A percentile compares a stretch with the other conserved stretches of the same genome.
Conservation (phyloP, 163 green algal genomes). For the Chlorella variabilis region DNA sequence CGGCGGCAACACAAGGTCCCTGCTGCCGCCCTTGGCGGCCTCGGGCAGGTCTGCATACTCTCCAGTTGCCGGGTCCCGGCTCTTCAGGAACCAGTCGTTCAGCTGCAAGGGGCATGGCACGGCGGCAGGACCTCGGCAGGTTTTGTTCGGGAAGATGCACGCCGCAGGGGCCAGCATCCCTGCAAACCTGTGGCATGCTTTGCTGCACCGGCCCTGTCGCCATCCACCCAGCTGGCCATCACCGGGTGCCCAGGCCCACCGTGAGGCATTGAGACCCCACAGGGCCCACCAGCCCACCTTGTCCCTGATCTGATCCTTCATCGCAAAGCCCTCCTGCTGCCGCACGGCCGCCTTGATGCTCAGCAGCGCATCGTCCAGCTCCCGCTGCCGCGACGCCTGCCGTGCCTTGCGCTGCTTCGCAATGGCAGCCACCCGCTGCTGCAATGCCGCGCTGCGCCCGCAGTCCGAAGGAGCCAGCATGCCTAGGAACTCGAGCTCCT, state of each 20-base stretch:
- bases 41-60: conserved; percentile 87
- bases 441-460: neutral
- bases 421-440: neutral
- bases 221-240: too few species aligned
- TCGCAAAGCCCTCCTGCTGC: conserved; percentile 87
- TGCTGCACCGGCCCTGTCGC: too few species aligned
- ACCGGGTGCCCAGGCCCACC: too few species aligned
- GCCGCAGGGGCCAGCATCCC: too few species aligned
- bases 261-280: too few species aligned
- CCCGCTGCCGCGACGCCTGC: conserved; percentile 65
- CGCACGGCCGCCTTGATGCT: conserved; percentile 75
- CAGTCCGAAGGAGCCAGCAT: conserved; percentile 74
- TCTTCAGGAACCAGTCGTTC: conserved; percentile 90
- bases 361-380: conserved; percentile 79
- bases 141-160: neutral
- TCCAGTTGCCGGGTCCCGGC: conserved; percentile 77
- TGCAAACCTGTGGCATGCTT: neutral
- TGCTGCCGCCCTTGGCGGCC: conserved; percentile 74
- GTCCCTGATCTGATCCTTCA: conserved; percentile 92
- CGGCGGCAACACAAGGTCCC: conserved; percentile 79
- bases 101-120: conserved; percentile 56
- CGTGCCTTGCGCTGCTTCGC: neutral
- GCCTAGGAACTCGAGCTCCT: conserved; percentile 88
- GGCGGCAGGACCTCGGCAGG: too few species aligned
- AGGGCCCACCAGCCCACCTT: conserved; percentile 68